Conservation (phyloP, 1,139 yeast species). For the Candida sanyaensis region DNA sequence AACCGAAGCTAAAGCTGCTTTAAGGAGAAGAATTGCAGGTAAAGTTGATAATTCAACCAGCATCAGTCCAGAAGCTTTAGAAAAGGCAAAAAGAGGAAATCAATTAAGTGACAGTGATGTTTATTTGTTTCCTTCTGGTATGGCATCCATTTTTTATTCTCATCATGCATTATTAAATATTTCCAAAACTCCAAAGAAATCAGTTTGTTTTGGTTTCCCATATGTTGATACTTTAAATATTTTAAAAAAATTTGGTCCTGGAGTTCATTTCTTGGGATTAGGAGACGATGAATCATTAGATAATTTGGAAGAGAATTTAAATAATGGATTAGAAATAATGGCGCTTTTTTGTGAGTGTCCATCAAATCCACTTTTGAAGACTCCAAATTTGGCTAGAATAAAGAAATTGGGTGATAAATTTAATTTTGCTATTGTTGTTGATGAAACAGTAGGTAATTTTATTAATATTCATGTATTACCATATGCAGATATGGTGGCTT, state of each 20-base stretch:
- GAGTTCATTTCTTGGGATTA: constrained; percentile 77
- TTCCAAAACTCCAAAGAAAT: constrained; percentile 40
- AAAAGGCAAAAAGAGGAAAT: constrained; percentile 32
- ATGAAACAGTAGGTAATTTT: constrained; percentile 92
- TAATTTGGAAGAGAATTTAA: constrained; percentile 61
- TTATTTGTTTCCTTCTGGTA: constrained; percentile 84
- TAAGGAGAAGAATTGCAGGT: constrained; percentile 75
- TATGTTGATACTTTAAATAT: constrained; percentile 91
- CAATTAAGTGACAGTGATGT: constrained; percentile 62
- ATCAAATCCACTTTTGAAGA: constrained; percentile 82
- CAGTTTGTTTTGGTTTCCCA: constrained; percentile 94
- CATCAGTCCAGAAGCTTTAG: constrained; percentile 31
- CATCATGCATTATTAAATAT: constrained; percentile 62
- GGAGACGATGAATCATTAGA: constrained; percentile 78
- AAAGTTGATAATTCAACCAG: constrained; percentile 52
- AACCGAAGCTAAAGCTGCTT: constrained; percentile 70
- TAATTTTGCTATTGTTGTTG: constrained; percentile 79
- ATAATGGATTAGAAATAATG: constrained; percentile 61
- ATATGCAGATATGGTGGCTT: constrained; percentile 80
- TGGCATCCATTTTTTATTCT: constrained; percentile 87
- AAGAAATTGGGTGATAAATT: constrained; percentile 66
- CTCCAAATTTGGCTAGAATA: constrained; percentile 73
- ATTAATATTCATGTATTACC: constrained; percentile 81
- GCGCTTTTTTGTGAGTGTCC: constrained; percentile 91
- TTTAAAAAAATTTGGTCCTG: constrained; percentile 86